Evolutionary conservation across 805 yeast species (phyloP), one percentile per base, ranked within the genome.

Genomic region (Blastobotrys parvus): DNA sequence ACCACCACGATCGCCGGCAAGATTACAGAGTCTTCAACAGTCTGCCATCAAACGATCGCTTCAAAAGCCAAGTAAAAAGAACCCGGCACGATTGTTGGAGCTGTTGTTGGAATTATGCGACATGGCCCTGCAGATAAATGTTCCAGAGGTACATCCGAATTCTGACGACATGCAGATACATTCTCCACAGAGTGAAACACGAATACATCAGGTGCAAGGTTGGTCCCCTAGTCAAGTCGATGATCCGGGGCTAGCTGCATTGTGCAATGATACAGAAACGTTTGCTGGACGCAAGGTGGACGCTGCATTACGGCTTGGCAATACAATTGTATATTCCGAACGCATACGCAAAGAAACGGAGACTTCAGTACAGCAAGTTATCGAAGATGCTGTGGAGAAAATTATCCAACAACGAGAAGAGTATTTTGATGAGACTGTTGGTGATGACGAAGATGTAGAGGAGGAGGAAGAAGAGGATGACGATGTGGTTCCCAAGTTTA

Each of bases 281-380:
- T 54, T 82, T 19, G 78, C 80, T 0, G 69, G 69, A 39, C 75
- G 73, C 15, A 89, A 89, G 59, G 70, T 85, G 2, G 86, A 81
- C 41, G 71, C 84, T 0, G 71, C 87, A 16, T 67, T 77, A 15
- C 68, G 96, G 54, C 68, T 84, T 43, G 80, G 85, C 11, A 82
- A 88, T 47, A 75, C 86, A 2, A 67, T 85, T 46, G 77, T 81
- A 43, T 87, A 82, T 58, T 78, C 84, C 17, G 82, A 82, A 49
- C 80, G 78, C 53, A 78, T 88, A 39, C 82, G 85, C 42, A 75
- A 72, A 41, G 95, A 89, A 60, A 83, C 87, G 3, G 92, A 87
- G 56, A 70, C 63, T 17, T 64, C 78, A 55, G 88, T 88, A 2
- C 61, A 83, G 21, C 62, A 67, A 30, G 68, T 81, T 1, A 84